Base-by-base conservation (phyloP, 108 stramenopile genomes). In the Epithemia pelagica region DNA sequence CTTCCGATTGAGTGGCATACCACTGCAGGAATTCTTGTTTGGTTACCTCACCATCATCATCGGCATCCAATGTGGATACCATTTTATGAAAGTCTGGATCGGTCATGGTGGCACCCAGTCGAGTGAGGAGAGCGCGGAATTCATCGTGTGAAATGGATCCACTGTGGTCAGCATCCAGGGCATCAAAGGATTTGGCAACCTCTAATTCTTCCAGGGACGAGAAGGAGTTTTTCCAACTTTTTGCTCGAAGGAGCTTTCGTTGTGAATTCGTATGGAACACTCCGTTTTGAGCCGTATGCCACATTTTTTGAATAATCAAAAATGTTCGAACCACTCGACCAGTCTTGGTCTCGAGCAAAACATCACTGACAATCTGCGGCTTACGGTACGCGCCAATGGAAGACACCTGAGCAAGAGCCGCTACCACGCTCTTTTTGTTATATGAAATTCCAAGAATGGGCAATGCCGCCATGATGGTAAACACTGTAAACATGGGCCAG, bases 341-440 rank as follows among this genome's bases (percentile, higher is more conserved):
- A 15, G 72, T 75, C 66, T 83, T 83, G 0, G 76, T 72, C 21
- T 78, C 77, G 22, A 74, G 68, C n/a, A 83, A 28, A 2, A 83
- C 82, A 21, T 77, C 24, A 32, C 62, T 46, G 23, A 83, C 65
- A 3, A 67, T 54, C 3, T 79, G 64, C 21, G 74, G 74, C 46
- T 51, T 67, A 0, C 70, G 65, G 29, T 71, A 53, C 2, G 58
- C 67, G 1, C 78, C 78, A n/a, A 78, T 54, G 29, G 58, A 52
- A 19, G 59, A 64, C 10, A 46, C 73, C 58, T 69, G 68, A 19
- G 74, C 24, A 59, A 74, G 29, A 54, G 28, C 53, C 2, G 78
- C 70, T 15, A 64, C 74, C 3, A 54, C 10, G 3, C 18, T 29
- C 18, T 71, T 68, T 25, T 57, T 23, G 52, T 73, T 76, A n/a